Conservation (phyloP, 352 stramenopile genomes). For the Phytophthora quininea region DNA sequence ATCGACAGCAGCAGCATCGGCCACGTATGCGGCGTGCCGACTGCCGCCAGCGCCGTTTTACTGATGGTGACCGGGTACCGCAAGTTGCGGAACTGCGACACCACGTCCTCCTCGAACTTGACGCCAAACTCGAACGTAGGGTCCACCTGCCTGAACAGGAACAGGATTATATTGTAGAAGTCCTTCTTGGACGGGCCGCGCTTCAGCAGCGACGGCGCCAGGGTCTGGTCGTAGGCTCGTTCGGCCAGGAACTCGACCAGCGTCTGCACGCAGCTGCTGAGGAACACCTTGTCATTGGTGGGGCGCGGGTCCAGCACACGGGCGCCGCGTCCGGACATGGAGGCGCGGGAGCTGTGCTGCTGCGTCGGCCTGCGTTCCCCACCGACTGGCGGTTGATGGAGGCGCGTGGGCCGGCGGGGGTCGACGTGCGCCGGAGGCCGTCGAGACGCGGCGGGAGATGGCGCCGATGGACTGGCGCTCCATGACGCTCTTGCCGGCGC, state of each 20-base stretch:
- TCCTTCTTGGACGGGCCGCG: slow-evolving; percentile 95
- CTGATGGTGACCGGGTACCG: slow-evolving; percentile 97
- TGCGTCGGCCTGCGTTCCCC: slow-evolving; percentile 49
- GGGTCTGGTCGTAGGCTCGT: slow-evolving; percentile 91
- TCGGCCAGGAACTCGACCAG: slow-evolving; percentile 95
- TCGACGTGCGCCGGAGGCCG: slow-evolving; percentile 22
- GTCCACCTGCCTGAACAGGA: slow-evolving; percentile 96
- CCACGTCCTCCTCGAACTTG: slow-evolving; percentile 85
- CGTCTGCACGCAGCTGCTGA: slow-evolving; percentile 90
- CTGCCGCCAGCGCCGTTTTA: slow-evolving; percentile 95
- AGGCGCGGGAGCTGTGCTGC: slow-evolving; percentile 63
- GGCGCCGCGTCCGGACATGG: slow-evolving; percentile 46
- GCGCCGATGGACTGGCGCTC: slow-evolving; percentile 66
- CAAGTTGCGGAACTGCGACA: slow-evolving; percentile 70
- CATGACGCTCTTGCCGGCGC: slow-evolving; percentile 40
- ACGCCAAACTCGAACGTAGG: slow-evolving; percentile 82
- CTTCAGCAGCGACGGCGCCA: slow-evolving; percentile 92
- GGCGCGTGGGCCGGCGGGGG: slow-evolving; percentile 38
- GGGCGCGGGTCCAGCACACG: slow-evolving; percentile 84
- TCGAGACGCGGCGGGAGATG: slow-evolving; percentile 60
- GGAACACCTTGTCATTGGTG: slow-evolving; percentile 92
- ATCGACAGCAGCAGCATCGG: slow-evolving; percentile 95
- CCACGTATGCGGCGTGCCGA: slow-evolving; percentile 96
- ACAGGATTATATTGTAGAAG: slow-evolving; percentile 97
- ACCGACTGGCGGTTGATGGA: slow-evolving; percentile 61